Evolutionary conservation across 108 stramenopile genomes (phyloP).

Genomic region (Nannochloropsis oceanica): DNA sequence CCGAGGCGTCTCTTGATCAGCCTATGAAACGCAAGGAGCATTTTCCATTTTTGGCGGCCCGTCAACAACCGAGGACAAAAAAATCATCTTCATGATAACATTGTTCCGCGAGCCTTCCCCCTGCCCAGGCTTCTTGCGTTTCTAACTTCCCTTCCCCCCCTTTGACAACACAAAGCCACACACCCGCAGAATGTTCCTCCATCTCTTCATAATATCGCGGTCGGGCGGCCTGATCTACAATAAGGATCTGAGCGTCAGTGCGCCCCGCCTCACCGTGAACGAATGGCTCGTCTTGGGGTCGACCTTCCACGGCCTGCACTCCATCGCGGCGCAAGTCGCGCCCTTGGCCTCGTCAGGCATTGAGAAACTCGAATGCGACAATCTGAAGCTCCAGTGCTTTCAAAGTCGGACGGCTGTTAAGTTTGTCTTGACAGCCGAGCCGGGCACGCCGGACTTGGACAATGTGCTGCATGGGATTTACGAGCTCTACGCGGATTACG

Average conservation of each 20-base stretch:
- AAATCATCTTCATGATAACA: no score
- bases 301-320: slow-evolving; percentile 49
- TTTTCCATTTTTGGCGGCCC: no score
- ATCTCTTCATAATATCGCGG: slow-evolving; percentile 44
- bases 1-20: no score
- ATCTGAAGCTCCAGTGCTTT: slow-evolving; percentile 37
- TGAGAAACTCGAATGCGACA: slow-evolving; percentile 42
- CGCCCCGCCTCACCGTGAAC: slow-evolving; percentile 35
- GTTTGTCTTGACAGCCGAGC: slow-evolving; percentile 44
- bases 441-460: slow-evolving; percentile 39
- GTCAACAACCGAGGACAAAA: no score
- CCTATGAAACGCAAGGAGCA: no score
- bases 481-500: slow-evolving; percentile 46
- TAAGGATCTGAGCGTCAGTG: slow-evolving; percentile 32
- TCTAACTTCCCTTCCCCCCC: no score
- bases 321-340: slow-evolving; percentile 47
- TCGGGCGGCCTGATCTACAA: slow-evolving; percentile 48
- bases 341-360: slow-evolving; percentile 44
- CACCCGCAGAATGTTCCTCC: slow-evolving; percentile 18
- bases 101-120: no score
- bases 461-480: slow-evolving; percentile 35
- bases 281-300: slow-evolving; percentile 47
- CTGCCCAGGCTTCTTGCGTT: no score
- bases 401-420: slow-evolving; percentile 41
- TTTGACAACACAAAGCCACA: no score